Conservation (phyloP, 2,329 filamentous ascomycete species). For the Botryosphaeria dothidea region DNA sequence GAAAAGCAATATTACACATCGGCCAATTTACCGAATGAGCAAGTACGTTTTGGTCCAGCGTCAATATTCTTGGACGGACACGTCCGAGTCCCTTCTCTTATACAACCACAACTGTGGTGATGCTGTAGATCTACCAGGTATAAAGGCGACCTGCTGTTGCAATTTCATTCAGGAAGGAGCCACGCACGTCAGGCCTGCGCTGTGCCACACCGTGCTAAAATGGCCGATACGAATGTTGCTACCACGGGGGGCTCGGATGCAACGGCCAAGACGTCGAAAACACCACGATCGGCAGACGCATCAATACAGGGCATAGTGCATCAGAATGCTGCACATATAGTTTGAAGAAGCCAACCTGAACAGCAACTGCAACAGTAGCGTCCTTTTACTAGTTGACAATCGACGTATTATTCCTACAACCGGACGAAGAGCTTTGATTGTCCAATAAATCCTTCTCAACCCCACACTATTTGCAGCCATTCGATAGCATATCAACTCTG, state of each 20-base stretch:
- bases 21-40: too few species aligned
- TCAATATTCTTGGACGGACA: too few species aligned
- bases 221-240: not conserved
- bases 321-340: not conserved
- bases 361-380: not conserved
- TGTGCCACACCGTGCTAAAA: not conserved
- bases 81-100: too few species aligned
- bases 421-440: too few species aligned
- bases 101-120: too few species aligned
- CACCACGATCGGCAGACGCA: not conserved
- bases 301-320: not conserved
- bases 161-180: not conserved
- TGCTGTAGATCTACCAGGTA: not conserved
- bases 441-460: too few species aligned
- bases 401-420: too few species aligned
- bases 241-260: not conserved
- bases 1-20: not conserved
- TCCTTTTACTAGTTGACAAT: too few species aligned
- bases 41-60: too few species aligned
- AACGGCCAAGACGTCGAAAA: not conserved
- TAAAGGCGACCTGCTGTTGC: not conserved
- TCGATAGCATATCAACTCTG: too few species aligned
- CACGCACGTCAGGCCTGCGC: not conserved
- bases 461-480: too few species aligned
- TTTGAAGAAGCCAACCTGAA: not conserved